Percentiles rank a stretch among this genome's conserved stretches.
These are phyloP conservation scores for Didymosphaeria variabile DNA, from an alignment of 2,329 filamentous ascomycete species.

Conservation along the genomic window DNA sequence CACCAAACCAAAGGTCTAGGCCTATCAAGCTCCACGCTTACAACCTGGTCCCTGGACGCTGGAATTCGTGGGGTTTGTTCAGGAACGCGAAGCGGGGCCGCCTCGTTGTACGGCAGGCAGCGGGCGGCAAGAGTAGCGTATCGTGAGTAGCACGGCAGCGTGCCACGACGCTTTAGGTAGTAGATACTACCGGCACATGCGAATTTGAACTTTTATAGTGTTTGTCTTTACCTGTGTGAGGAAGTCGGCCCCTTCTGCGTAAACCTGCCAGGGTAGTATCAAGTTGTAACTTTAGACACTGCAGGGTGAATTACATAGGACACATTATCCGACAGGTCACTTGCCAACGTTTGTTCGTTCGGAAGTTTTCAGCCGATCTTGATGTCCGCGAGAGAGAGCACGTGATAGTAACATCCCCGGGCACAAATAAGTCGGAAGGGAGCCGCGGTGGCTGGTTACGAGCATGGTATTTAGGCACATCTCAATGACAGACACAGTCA, in stretches of 20 bases:
- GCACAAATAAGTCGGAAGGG: too few species aligned
- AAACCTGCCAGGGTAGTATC: too few species aligned
- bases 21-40: not conserved
- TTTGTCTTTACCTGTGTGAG: not conserved
- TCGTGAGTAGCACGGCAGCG: not conserved
- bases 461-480: not conserved
- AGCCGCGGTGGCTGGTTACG: too few species aligned
- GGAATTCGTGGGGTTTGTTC: not conserved
- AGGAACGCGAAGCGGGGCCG: not conserved
- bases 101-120: constrained; percentile 4
- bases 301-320: too few species aligned
- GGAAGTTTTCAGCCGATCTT: too few species aligned
- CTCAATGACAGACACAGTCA: not conserved
- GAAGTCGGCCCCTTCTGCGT: not conserved
- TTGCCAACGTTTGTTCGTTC: too few species aligned
- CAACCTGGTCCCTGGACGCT: not conserved
- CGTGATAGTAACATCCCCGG: too few species aligned
- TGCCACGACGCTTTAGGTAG: constrained; percentile 7
- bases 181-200: constrained; percentile 4
- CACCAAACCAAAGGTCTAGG: not conserved
- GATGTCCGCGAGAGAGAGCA: too few species aligned
- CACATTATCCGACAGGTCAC: too few species aligned
- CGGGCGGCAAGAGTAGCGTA: not conserved
- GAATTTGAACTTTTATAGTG: not conserved
- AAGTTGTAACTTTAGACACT: too few species aligned